Conservation (phyloP, 2,329 filamentous ascomycete species). For the Colletotrichum sp. region DNA sequence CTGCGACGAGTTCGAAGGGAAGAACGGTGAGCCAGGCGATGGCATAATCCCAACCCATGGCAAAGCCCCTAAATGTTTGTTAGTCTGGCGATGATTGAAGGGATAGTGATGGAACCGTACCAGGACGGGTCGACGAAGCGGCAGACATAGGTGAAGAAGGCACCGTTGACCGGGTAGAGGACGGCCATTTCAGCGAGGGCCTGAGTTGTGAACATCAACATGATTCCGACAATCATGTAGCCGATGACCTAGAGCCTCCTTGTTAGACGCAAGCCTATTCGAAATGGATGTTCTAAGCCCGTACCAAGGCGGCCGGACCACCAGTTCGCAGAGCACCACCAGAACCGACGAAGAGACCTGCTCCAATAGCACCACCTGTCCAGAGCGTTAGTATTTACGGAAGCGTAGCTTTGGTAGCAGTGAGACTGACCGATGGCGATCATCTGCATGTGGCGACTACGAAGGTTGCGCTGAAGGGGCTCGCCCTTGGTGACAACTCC, state of each 20-base stretch:
- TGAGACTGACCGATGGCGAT: constrained; percentile 56
- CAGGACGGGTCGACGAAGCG: constrained; percentile 68
- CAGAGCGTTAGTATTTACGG: constrained; percentile 10
- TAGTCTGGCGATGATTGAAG: background rate
- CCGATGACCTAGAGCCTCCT: constrained; percentile 37
- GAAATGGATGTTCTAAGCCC: background rate
- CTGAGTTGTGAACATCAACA: constrained; percentile 65
- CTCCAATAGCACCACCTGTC: constrained; percentile 67
- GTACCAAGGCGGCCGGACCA: constrained; percentile 51
- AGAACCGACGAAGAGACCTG: constrained; percentile 67
- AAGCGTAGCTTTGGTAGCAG: constrained; percentile 16
- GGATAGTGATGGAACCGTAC: constrained; percentile 16
- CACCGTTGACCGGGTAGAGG: constrained; percentile 65
- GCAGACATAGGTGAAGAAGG: constrained; percentile 65
- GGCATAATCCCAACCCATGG: constrained; percentile 55
- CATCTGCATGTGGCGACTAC: constrained; percentile 64
- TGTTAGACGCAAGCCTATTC: background rate
- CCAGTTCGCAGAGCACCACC: constrained; percentile 56
- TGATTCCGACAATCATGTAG: constrained; percentile 61
- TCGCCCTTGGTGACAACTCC: constrained; percentile 31
- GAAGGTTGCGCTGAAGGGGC: constrained; percentile 40
- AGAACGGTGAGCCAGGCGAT: constrained; percentile 74
- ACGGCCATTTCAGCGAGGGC: constrained; percentile 66
- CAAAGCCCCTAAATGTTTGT: constrained; percentile 46
- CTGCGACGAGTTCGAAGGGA: constrained; percentile 73